Conservation (phyloP, 1,284 basidiomycete genomes). For the Psilocybe mexicana region DNA sequence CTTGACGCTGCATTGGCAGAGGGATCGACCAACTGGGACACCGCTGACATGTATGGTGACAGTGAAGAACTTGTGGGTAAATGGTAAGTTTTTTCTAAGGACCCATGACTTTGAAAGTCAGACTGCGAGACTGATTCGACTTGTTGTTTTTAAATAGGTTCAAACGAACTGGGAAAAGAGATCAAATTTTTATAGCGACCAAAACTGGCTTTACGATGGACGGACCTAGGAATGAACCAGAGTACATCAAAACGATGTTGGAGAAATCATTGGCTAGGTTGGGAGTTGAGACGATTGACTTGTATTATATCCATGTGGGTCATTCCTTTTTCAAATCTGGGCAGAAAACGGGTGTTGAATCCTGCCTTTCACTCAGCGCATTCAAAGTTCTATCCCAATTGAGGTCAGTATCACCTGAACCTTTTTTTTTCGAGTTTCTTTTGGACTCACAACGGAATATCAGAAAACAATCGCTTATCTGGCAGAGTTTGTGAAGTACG, state of each 20-base stretch:
- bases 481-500: constrained; percentile 38
- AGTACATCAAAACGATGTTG: constrained; percentile 32
- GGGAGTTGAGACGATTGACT: constrained; percentile 35
- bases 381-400: constrained; percentile 37
- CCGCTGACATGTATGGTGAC: constrained; percentile 41
- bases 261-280: constrained; percentile 34
- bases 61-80: constrained; percentile 42
- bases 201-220: constrained; percentile 46
- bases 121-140: no score
- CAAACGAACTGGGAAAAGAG: constrained; percentile 40
- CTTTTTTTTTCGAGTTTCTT: not conserved
- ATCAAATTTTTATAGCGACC: constrained; percentile 40
- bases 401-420: constrained; percentile 31
- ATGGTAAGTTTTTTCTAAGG: constrained; percentile 20
- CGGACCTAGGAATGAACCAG: constrained; percentile 32
- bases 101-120: not conserved
- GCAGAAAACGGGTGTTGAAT: not conserved
- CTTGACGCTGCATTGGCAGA: constrained; percentile 36
- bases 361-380: constrained; percentile 9
- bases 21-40: constrained; percentile 42
- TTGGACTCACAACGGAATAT: no score
- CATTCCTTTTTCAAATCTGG: not conserved
- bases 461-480: constrained; percentile 46
- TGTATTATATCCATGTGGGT: constrained; percentile 36
- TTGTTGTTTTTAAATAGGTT: constrained; percentile 31